A percentile compares a stretch with the other conserved stretches of the same genome.
phyloP scores from a whole-genome alignment of 139 green algal genomes.

The Helicosporidium sp. region DNA sequence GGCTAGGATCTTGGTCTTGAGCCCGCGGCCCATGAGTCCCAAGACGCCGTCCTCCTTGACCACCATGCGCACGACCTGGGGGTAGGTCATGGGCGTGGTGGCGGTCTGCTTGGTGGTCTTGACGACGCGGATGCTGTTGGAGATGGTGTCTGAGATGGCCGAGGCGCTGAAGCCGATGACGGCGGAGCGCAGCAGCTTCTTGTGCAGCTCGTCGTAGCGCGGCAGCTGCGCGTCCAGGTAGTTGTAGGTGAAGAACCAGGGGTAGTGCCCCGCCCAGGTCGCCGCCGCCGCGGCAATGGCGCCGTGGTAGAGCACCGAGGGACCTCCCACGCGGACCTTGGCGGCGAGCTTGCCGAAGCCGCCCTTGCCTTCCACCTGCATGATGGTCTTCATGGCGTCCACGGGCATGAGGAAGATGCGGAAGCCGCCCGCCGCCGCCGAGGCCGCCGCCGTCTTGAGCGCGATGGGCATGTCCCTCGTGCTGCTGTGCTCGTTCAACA shows the following conservation, averaged over 20 bases:
- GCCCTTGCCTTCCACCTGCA: conserved; percentile 61
- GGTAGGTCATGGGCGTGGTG: conserved; percentile 47
- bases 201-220: conserved; percentile 33
- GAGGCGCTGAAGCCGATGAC: conserved; percentile 66
- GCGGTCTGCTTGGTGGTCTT: conserved; percentile 77
- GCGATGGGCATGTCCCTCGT: conserved; percentile 36
- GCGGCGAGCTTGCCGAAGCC: conserved; percentile 32
- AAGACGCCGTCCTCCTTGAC: conserved; percentile 57
- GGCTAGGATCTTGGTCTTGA: conserved; percentile 65
- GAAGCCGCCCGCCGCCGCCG: conserved; percentile 40
- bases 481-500: conserved; percentile 46
- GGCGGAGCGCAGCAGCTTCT: conserved; percentile 48
- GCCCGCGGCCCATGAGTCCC: conserved; percentile 56
- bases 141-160: conserved; percentile 64
- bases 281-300: conserved; percentile 56
- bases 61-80: conserved; percentile 44
- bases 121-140: conserved; percentile 75
- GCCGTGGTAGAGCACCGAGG: conserved; percentile 66
- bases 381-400: conserved; percentile 79
- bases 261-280: conserved; percentile 78
- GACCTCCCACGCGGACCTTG: conserved; percentile 52
- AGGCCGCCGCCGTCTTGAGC: conserved; percentile 58
- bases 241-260: conserved; percentile 60
- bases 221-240: conserved; percentile 29
- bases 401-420: conserved; percentile 82